These are phyloP conservation scores for Porphyridium purpureum DNA, from an alignment of 23 red algal genomes.

Conservation along the genomic window DNA sequence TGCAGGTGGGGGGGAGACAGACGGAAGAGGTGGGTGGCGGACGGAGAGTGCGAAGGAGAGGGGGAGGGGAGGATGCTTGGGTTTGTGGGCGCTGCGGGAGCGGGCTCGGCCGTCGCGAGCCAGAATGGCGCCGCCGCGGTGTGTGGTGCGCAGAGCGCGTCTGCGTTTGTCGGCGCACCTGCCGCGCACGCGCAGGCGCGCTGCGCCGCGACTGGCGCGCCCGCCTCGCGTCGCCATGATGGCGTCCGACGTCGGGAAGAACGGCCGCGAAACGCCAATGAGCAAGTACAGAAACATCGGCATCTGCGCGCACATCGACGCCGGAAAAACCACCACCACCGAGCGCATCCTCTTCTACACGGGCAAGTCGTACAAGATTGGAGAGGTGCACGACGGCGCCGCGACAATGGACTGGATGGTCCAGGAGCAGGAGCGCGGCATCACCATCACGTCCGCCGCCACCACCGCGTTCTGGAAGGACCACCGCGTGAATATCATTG, in stretches of 20 bases:
- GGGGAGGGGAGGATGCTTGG: too few species aligned
- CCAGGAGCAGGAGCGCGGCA: constrained; percentile 94
- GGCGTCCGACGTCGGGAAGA: not conserved
- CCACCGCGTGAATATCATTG: constrained; percentile 95
- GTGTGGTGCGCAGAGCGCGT: too few species aligned
- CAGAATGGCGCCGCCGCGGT: too few species aligned
- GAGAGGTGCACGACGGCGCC: constrained; percentile 97
- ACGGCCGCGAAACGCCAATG: constrained; percentile 31
- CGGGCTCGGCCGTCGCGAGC: too few species aligned
- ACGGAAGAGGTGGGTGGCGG: too few species aligned
- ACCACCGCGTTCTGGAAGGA: constrained; percentile 92
- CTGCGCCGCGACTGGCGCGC: too few species aligned
- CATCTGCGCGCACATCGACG: constrained; percentile 76
- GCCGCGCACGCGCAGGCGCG: too few species aligned
- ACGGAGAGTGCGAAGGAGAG: too few species aligned
- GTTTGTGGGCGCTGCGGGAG: too few species aligned
- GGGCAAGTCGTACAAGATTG: constrained; percentile 95
- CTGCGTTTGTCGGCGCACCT: too few species aligned
- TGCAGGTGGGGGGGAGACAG: too few species aligned
- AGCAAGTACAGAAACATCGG: constrained; percentile 46
- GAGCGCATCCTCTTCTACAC: constrained; percentile 99
- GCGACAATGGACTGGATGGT: constrained; percentile 99
- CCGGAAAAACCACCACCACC: constrained; percentile 96
- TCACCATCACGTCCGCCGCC: constrained; percentile 94
- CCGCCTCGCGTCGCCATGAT: not conserved